Base-by-base conservation (phyloP, 202 grass and related monocot genomes). In the Saccharum hybrid region DNA sequence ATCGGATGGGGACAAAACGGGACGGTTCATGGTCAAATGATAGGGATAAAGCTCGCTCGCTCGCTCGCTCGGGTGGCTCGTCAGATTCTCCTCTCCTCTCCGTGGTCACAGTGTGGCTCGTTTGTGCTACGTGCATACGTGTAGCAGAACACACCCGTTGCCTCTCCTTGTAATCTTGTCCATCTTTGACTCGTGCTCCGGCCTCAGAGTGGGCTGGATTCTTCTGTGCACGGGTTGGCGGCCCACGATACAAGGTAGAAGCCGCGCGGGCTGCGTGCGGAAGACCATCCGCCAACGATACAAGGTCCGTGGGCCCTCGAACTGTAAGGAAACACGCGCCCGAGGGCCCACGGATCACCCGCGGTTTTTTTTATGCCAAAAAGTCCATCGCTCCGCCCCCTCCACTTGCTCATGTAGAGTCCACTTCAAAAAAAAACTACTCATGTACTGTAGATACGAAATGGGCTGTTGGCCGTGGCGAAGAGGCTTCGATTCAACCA, bases 11-110 rank as follows among this genome's bases (percentile, higher is more conserved):
- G 77, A 85, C 71, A 77, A 71, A 72, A 59, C 19, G 11, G 56
- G 65, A 30, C 42, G 43, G 2, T 79, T 59, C 57, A 0, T 83
- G 78, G 88, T 90, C 88, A 90, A 90, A 86, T 86, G 46, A 21
- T 60, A 45, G 41, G 8, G 63, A 77, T 71, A 81, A 85, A 71
- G 23, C 63, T 51, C 48, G 3, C 46, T 52, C 46, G 3, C 46
- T 52, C 46, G 49, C 2, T 46, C 45, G 45, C 0, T 26, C 26
- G 26, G 3, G 26, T 0, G 42, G 42, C 38, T 39, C 38, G 1
- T 71, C 26, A 87, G 71, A 70, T 87, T 87, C 65, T 15, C 26
- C 26, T 26, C 26, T 26, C 26, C 26, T 26, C 26, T 26, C 5
- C 15, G 54, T 77, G 79, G 41, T 77, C 51, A 56, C 51, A 19